Conservation (phyloP, 75 land plant genomes). For the Cryptomeria japonica region DNA sequence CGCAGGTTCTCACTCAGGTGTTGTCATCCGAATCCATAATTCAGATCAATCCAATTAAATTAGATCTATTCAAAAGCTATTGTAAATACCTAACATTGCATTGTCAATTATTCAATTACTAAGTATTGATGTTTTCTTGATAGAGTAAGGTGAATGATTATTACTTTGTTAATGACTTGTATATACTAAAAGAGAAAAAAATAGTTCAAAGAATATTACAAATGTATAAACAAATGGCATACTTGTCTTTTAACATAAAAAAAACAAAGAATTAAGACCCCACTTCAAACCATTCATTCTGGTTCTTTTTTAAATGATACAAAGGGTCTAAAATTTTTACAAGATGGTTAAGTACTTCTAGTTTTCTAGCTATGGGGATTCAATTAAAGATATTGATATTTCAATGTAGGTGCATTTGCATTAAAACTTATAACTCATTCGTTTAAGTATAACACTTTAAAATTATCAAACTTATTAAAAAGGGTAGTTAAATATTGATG, state of each 20-base stretch:
- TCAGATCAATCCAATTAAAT: too few relatives aligned
- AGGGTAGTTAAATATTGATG: too few relatives aligned
- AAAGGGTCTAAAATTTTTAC: too few relatives aligned
- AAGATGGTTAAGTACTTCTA: too few relatives aligned
- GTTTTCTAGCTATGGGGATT: neutral
- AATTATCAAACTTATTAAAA: too few relatives aligned
- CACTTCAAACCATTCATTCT: neutral
- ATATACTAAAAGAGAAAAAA: neutral
- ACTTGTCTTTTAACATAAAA: neutral
- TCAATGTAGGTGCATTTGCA: neutral
- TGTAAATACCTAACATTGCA: neutral
- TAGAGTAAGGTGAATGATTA: neutral
- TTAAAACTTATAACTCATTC: too few relatives aligned
- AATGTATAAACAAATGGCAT: neutral
- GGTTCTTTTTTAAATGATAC: neutral
- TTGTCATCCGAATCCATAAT: too few relatives aligned
- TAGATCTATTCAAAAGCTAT: too few relatives aligned
- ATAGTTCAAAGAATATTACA: neutral
- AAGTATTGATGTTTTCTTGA: neutral
- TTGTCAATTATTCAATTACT: neutral
- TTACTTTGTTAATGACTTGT: neutral
- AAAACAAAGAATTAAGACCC: neutral
- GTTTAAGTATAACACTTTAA: too few relatives aligned
- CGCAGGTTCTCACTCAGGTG: too few relatives aligned
- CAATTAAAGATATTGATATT: neutral